These are phyloP conservation scores for Paraurostyla sp. DNA, from an alignment of 73 alveolate genomes.

Conservation along the genomic window DNA sequence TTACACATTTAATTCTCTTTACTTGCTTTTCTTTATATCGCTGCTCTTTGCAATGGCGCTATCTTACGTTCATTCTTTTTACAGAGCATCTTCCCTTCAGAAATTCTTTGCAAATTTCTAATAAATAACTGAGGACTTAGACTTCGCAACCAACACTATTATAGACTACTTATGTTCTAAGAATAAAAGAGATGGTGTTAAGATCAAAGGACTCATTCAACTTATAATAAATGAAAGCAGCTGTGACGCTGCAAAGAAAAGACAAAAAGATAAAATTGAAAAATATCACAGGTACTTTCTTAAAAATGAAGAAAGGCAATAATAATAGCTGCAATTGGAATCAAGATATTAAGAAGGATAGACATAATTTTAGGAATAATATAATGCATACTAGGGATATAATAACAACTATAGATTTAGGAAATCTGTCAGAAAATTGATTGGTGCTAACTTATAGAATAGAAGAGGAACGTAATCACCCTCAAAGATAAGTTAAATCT, in stretches of 20 bases:
- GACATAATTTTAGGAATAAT: not conserved
- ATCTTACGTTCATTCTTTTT: constrained; percentile 16
- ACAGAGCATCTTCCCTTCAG: constrained; percentile 28
- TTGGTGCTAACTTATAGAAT: too few relatives aligned
- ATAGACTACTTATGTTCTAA: constrained; percentile 13
- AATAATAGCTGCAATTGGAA: not conserved
- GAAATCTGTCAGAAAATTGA: too few relatives aligned
- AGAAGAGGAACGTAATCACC: too few relatives aligned
- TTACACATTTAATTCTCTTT: constrained; percentile 1
- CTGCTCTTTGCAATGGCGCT: constrained; percentile 12
- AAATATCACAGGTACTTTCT: not conserved
- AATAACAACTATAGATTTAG: too few relatives aligned
- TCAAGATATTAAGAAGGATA: not conserved
- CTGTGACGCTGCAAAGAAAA: constrained; percentile 29
- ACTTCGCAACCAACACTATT: constrained; percentile 9
- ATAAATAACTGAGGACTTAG: not conserved
- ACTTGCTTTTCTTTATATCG: constrained; percentile 2
- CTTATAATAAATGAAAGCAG: constrained; percentile 30
- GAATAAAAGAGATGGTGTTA: constrained; percentile 12
- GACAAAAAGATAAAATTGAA: constrained; percentile 5
- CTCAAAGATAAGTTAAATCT: too few relatives aligned
- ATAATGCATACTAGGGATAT: too few relatives aligned
- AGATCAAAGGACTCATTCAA: constrained; percentile 1
- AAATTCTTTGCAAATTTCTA: constrained; percentile 5
- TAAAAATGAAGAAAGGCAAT: not conserved